Conservation (phyloP, 495 filamentous ascomycete species). For the Aspergillus baeticus region DNA sequence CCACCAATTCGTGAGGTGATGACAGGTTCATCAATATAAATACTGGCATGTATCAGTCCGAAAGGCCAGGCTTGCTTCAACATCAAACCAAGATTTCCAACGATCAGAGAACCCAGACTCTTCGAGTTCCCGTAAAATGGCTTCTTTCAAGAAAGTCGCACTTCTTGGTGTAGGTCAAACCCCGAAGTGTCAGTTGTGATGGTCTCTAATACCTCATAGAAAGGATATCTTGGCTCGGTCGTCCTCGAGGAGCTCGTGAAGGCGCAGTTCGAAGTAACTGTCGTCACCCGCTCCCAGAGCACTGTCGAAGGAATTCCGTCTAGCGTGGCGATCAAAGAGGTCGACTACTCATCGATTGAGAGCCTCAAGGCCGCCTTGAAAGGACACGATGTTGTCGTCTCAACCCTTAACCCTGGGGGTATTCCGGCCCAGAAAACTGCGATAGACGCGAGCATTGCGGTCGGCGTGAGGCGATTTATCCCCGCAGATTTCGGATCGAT, state of each 20-base stretch:
- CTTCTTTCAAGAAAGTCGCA: background rate
- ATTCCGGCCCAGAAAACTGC: constrained; percentile 37
- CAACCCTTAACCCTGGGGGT: constrained; percentile 24
- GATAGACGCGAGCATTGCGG: constrained; percentile 50
- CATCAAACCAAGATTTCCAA: background rate
- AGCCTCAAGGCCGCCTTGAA: constrained; percentile 26
- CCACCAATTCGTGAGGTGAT: no score
- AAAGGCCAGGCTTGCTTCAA: background rate
- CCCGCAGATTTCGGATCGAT: constrained; percentile 50
- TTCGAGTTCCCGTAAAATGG: no score
- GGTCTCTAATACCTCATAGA: background rate
- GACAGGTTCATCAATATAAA: no score
- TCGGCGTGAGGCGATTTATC: constrained; percentile 54
- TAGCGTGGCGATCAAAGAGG: constrained; percentile 10
- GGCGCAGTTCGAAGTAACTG: constrained; percentile 27
- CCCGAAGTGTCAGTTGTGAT: background rate
- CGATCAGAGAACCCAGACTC: no score
- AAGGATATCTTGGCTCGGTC: constrained; percentile 4
- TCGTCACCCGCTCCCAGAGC: constrained; percentile 34
- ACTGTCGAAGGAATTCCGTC: constrained; percentile 10
- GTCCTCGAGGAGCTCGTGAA: constrained; percentile 3
- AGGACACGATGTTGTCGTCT: constrained; percentile 40
- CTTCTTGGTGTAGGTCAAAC: constrained; percentile 5
- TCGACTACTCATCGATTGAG: constrained; percentile 23
- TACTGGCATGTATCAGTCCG: no score